Conservation (phyloP, 352 stramenopile species). For the Phytophthora hibernalis region DNA sequence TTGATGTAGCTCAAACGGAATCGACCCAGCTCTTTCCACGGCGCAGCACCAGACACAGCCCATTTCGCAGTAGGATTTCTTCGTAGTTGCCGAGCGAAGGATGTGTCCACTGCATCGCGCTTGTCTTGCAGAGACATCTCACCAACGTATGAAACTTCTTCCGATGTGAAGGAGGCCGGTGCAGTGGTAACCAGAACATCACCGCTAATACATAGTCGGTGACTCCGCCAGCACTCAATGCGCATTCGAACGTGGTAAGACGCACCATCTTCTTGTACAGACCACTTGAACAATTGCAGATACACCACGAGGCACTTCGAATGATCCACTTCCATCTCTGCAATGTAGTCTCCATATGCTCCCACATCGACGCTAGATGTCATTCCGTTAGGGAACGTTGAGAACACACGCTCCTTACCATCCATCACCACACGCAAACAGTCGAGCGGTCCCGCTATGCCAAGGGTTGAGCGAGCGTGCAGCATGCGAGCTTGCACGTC, state of each 20-base stretch:
- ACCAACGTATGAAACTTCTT: conserved; percentile 39
- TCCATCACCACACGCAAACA: conserved; percentile 57
- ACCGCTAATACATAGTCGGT: conserved; percentile 52
- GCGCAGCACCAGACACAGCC: neutral
- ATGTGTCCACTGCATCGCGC: conserved; percentile 26
- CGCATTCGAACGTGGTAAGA: conserved; percentile 54
- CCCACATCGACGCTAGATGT: conserved; percentile 30
- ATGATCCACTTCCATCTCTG: conserved; percentile 47
- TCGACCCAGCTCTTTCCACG: conserved; percentile 39
- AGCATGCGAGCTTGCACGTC: conserved; percentile 40
- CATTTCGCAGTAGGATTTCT: conserved; percentile 14
- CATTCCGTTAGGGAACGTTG: conserved; percentile 54
- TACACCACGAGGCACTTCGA: conserved; percentile 53
- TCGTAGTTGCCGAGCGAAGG: conserved; percentile 21
- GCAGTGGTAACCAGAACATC: conserved; percentile 46
- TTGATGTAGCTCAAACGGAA: conserved; percentile 45
- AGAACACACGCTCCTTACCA: conserved; percentile 59
- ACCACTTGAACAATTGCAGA: conserved; percentile 53
- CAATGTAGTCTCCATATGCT: conserved; percentile 60
- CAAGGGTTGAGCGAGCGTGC: conserved; percentile 36
- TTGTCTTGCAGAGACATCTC: conserved; percentile 60
- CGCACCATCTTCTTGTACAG: conserved; percentile 16
- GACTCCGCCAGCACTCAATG: conserved; percentile 52
- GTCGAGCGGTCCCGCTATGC: conserved; percentile 30
- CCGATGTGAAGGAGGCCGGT: conserved; percentile 32